Conservation (phyloP, 2,329 filamentous ascomycete genomes). For the Aspergillus versicolor region DNA sequence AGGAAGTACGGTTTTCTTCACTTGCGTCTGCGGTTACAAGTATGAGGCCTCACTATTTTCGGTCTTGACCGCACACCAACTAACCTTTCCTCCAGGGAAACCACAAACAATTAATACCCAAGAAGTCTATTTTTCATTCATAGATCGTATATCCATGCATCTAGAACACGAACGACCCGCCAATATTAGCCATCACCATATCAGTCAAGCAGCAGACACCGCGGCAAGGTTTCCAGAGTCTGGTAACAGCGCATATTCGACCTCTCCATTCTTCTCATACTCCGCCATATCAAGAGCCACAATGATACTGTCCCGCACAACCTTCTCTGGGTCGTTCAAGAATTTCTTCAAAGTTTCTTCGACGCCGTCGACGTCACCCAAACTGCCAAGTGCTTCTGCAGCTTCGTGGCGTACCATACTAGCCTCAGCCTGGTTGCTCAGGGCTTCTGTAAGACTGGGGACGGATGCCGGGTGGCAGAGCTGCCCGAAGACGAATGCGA, state of each 20-base stretch:
- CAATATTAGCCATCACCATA: constrained; percentile 13
- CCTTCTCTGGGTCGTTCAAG: constrained; percentile 84
- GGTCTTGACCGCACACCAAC: constrained; percentile 5
- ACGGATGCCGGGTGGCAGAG: constrained; percentile 96
- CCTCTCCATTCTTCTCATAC: constrained; percentile 83
- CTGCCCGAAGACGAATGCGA: constrained; percentile 97
- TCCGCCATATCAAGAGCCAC: constrained; percentile 98
- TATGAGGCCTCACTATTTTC: constrained; percentile 46
- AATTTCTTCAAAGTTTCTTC: constrained; percentile 81
- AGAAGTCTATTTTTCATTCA: constrained; percentile 19
- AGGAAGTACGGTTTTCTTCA: constrained; percentile 89
- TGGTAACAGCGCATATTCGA: constrained; percentile 90
- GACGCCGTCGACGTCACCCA: constrained; percentile 91
- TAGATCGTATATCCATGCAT: constrained; percentile 25
- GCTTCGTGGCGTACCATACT: constrained; percentile 99
- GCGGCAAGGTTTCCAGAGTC: constrained; percentile 42
- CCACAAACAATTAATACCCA: constrained; percentile 34
- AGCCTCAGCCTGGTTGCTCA: constrained; percentile 77
- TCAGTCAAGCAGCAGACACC: constrained; percentile 30
- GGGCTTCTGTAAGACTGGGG: constrained; percentile 74
- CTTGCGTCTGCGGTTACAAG: constrained; percentile 83
- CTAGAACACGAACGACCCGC: constrained; percentile 17
- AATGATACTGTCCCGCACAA: constrained; percentile 90
- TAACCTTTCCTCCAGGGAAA: constrained; percentile 32
- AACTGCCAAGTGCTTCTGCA: constrained; percentile 88